Evolutionary conservation across 1,284 basidiomycete genomes (phyloP), one percentile per base, ranked within the genome.

Genomic region (Heterobasidion occidentale): DNA sequence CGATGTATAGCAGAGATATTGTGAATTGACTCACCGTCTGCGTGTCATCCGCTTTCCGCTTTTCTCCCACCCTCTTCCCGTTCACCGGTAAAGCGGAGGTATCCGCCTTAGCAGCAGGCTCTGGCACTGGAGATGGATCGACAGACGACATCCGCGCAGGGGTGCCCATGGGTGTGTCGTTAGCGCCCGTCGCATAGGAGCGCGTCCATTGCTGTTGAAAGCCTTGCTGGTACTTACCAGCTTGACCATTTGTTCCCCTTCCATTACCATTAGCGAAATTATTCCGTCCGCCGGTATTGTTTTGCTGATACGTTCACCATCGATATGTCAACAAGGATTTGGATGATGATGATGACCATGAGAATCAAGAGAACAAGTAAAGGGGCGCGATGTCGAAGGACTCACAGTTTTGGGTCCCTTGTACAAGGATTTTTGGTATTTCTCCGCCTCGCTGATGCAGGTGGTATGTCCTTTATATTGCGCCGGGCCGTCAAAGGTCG

Each of bases 361-460:
- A 17, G 12, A 17, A 1, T 17, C 19, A 1, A 33, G 19, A 48
- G 6, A 15, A 12, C n/a, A 42, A n/a, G 7, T 12, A n/a, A 42
- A 42, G 6, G 7, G 7, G 38, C n/a, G 27, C 27, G 27, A 27
- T 27, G 5, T 27, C 27, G 27, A 27, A 27, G 12, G 14, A 58
- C 60, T 47, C 36, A 81, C 79, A 58, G 73, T 74, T 71, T 88
- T 89, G 7, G 84, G 80, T 19, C 88, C 90, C 68, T 89, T 90
- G 71, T 94, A 95, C 53, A 95, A 69, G 56, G 77, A 74, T 67
- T 92, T 92, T 73, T 96, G 85, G 67, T 96, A 95, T 70, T 95
- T 94, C 69, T 96, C 90, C 4, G 90, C 93, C 72, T 96, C 93
- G 55, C 80, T 84, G 52, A 96, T 86, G 69, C 93, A 96, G 27